phyloP scores from a whole-genome alignment of 305 asterid species.

The Solanum hybrid region DNA sequence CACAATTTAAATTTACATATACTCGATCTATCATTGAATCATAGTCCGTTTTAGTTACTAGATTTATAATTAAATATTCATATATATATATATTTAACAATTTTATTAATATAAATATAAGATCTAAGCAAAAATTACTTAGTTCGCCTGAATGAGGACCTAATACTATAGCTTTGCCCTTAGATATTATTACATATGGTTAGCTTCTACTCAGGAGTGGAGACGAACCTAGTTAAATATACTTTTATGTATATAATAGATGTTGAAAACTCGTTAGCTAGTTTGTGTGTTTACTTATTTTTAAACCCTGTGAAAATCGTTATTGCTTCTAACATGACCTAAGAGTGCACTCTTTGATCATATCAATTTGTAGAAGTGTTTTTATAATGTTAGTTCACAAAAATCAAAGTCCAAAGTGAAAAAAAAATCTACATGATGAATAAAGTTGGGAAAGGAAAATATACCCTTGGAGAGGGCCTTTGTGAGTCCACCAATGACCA shows the following conservation, averaged over 20 bases:
- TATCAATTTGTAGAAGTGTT: not conserved
- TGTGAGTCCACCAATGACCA: slow-evolving; percentile 97
- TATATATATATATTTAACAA: not conserved
- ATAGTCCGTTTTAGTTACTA: not conserved
- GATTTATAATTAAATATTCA: not conserved
- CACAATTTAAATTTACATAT: not conserved
- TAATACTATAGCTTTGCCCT: not conserved
- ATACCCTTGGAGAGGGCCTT: slow-evolving; percentile 82
- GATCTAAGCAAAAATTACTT: not conserved
- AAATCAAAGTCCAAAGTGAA: not conserved
- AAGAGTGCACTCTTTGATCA: not conserved
- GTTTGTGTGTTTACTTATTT: not conserved
- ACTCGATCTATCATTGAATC: not conserved
- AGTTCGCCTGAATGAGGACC: not conserved
- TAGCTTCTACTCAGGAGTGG: not conserved
- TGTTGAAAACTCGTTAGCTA: not conserved
- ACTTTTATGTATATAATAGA: not conserved
- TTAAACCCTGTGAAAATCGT: not conserved
- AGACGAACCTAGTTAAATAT: not conserved
- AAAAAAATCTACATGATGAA: not conserved
- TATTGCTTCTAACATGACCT: not conserved
- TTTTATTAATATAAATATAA: not conserved
- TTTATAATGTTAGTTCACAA: not conserved
- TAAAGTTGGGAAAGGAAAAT: not conserved
- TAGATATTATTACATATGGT: not conserved